Evolutionary conservation across 2,329 filamentous ascomycete species (phyloP).

Genomic region (Colletotrichum australisinense): DNA sequence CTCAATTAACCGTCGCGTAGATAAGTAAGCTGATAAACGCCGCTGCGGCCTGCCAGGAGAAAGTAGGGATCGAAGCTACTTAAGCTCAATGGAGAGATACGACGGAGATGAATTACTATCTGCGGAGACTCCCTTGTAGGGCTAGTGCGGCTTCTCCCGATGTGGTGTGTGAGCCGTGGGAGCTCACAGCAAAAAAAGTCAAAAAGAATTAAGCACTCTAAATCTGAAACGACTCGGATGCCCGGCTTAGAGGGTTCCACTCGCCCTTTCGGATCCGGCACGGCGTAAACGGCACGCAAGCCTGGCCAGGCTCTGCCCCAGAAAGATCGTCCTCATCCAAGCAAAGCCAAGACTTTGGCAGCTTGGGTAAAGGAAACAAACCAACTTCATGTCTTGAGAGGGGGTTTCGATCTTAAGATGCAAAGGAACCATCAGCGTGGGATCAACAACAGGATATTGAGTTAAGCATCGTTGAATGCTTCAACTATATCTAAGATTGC

Average conservation of each 20-base stretch:
- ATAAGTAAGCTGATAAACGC: not conserved
- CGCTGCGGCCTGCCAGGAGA: not conserved
- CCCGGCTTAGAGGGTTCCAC: constrained; percentile 4
- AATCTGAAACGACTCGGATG: constrained; percentile 24
- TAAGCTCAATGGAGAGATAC: not conserved
- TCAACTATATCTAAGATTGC: not conserved
- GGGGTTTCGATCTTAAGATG: not conserved
- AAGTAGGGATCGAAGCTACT: not conserved
- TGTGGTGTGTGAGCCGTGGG: not conserved
- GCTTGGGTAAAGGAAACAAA: not conserved
- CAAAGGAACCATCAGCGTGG: not conserved
- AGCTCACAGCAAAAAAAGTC: constrained; percentile 6
- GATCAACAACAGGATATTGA: not conserved
- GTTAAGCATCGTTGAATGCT: not conserved
- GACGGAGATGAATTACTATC: not conserved
- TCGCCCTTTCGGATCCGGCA: constrained; percentile 13
- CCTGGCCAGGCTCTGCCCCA: constrained; percentile 9
- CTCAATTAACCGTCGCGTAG: too few species aligned
- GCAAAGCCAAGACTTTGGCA: constrained; percentile 30
- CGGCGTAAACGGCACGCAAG: constrained; percentile 16
- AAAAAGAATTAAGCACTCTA: constrained; percentile 13
- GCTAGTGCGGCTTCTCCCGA: not conserved
- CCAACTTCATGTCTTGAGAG: not conserved
- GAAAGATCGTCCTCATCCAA: constrained; percentile 24
- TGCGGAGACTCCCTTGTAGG: not conserved